These are phyloP conservation scores for Metschnikowia borealis DNA, from an alignment of 805 yeast genomes.

Conservation along the genomic window DNA sequence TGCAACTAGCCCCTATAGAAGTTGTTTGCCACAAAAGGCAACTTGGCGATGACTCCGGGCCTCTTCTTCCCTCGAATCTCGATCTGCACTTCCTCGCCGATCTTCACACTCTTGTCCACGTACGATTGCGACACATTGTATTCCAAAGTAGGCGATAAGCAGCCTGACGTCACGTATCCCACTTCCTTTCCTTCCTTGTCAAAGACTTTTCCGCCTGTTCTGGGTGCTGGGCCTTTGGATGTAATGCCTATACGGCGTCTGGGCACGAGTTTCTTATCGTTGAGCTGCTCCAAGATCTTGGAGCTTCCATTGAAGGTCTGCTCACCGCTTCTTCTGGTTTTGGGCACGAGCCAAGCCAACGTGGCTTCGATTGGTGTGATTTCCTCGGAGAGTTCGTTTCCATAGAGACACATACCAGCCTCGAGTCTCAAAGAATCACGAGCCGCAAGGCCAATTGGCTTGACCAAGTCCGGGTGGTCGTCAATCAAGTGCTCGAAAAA, in stretches of 20 bases:
- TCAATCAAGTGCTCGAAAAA: conserved; percentile 60
- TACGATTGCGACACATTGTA: conserved; percentile 90
- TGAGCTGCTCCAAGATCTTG: conserved; percentile 65
- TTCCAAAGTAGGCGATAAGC: conserved; percentile 58
- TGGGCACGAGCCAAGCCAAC: conserved; percentile 85
- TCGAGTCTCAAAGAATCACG: conserved; percentile 92
- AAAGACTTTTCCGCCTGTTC: conserved; percentile 69
- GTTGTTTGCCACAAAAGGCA: conserved; percentile 78
- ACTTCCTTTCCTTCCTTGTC: conserved; percentile 48
- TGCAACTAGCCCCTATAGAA: conserved; percentile 50
- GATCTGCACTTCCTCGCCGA: conserved; percentile 67
- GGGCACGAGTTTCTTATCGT: conserved; percentile 56
- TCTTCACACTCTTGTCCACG: conserved; percentile 66
- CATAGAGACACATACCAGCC: conserved; percentile 98
- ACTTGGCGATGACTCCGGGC: conserved; percentile 68
- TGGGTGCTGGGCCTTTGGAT: conserved; percentile 87
- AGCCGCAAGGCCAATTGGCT: conserved; percentile 96
- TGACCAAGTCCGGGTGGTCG: conserved; percentile 51
- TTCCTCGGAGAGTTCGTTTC: conserved; percentile 78
- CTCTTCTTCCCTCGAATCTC: conserved; percentile 82
- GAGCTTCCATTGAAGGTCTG: conserved; percentile 72
- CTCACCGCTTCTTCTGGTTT: conserved; percentile 55
- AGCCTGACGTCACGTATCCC: conserved; percentile 59
- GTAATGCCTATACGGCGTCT: conserved; percentile 67
- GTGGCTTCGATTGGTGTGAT: conserved; percentile 88